Evolutionary conservation across 2,329 filamentous ascomycete genomes (phyloP).

Genomic region (Drechslerella dactyloides): DNA sequence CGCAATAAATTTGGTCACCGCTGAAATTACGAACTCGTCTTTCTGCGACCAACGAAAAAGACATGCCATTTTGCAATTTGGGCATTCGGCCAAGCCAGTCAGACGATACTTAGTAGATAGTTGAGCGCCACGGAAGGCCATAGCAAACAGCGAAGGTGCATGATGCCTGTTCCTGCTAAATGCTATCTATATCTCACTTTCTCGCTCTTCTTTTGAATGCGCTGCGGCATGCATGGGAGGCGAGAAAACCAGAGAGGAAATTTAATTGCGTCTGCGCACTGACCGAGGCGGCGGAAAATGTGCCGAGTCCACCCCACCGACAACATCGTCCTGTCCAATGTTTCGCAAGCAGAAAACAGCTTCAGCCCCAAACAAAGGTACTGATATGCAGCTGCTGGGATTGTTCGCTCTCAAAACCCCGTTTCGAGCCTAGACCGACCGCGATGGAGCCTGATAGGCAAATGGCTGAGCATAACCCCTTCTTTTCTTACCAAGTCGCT

Average conservation of each 20-base stretch:
- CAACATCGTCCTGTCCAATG: slow-evolving; percentile 10
- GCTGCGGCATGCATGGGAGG: too few relatives aligned
- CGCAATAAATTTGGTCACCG: slow-evolving; percentile 1
- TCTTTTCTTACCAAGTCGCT: slow-evolving; percentile 6
- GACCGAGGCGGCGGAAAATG: slow-evolving; percentile 15
- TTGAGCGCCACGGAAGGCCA: slow-evolving; percentile 23
- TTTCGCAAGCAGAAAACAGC: slow-evolving; percentile 14
- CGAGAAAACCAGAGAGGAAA: neutral
- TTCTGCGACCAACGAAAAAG: neutral
- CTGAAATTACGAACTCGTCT: neutral
- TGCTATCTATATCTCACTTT: neutral
- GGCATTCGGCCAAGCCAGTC: neutral
- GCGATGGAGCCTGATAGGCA: slow-evolving; percentile 21
- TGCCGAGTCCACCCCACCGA: slow-evolving; percentile 10
- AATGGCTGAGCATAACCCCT: neutral
- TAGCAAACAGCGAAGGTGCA: slow-evolving; percentile 26
- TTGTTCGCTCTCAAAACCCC: slow-evolving; percentile 22
- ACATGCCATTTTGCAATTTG: neutral
- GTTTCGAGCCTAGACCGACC: slow-evolving; percentile 25
- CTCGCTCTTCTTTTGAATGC: too few relatives aligned
- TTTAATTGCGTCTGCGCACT: slow-evolving; percentile 1
- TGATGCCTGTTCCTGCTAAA: slow-evolving; percentile 1
- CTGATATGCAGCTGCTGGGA: slow-evolving; percentile 23
- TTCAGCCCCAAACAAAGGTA: slow-evolving; percentile 23
- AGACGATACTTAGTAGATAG: neutral